These are phyloP conservation scores for Medicago arabica DNA, from an alignment of 306 rosid species.

Conservation along the genomic window DNA sequence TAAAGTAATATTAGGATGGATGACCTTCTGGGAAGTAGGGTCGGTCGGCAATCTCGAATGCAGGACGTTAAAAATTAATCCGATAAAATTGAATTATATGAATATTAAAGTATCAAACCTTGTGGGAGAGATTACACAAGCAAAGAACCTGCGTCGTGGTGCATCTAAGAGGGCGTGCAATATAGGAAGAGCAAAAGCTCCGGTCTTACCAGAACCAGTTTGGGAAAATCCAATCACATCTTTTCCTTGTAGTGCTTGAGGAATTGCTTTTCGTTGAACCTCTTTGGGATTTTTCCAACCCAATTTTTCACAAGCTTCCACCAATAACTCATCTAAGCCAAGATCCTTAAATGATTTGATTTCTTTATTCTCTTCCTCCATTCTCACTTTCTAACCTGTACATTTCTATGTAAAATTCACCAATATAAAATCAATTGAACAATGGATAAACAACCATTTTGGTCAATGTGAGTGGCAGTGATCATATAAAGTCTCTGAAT, in stretches of 20 bases:
- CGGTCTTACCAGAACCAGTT: constrained; percentile 95
- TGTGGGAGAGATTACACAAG: constrained; percentile 85
- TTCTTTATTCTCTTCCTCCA: constrained; percentile 58
- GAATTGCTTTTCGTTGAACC: constrained; percentile 78
- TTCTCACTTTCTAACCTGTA: constrained; percentile 40
- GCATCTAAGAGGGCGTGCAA: constrained; percentile 76
- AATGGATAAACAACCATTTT: not conserved
- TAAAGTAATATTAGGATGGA: too few relatives aligned
- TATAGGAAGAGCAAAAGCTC: constrained; percentile 94
- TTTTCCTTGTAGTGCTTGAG: constrained; percentile 76
- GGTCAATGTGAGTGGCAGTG: too few relatives aligned
- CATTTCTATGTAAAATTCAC: not conserved
- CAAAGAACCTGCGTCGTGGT: constrained; percentile 65
- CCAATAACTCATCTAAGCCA: constrained; percentile 65
- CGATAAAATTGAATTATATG: not conserved
- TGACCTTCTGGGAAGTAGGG: too few relatives aligned
- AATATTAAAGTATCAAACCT: constrained; percentile 60
- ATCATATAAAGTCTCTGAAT: too few relatives aligned
- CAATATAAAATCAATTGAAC: not conserved
- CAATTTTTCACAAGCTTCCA: constrained; percentile 69
- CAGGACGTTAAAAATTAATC: too few relatives aligned
- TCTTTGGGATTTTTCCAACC: constrained; percentile 68
- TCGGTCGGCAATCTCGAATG: not conserved
- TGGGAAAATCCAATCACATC: constrained; percentile 93
- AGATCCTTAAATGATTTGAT: constrained; percentile 59